Percentiles rank a stretch among this genome's conserved stretches.
These are phyloP conservation scores for Aspergillus jensenii DNA, from an alignment of 2,329 filamentous ascomycete species.

Conservation along the genomic window DNA sequence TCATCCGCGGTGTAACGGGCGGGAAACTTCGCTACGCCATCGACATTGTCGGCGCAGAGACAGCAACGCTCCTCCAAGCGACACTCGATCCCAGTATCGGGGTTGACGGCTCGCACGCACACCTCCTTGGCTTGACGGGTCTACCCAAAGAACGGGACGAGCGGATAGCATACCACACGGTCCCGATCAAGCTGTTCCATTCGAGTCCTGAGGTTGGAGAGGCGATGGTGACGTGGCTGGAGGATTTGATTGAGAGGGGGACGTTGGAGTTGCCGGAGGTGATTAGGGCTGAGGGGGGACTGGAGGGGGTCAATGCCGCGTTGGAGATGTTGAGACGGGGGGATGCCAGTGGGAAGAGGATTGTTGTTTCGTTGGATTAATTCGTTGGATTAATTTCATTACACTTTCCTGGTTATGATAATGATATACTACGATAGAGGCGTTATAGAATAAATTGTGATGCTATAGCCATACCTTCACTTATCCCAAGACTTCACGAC, in stretches of 20 bases:
- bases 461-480: not conserved
- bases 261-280: conserved; percentile 62
- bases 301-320: conserved; percentile 66
- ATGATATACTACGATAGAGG: not conserved
- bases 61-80: conserved; percentile 58
- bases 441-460: not conserved
- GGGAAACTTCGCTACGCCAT: conserved; percentile 65
- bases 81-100: conserved; percentile 41
- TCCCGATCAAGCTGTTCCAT: conserved; percentile 77
- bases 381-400: not conserved
- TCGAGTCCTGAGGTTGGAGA: conserved; percentile 64
- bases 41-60: conserved; percentile 67
- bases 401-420: not conserved
- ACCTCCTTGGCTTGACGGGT: conserved; percentile 68
- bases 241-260: conserved; percentile 58
- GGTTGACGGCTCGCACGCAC: conserved; percentile 37
- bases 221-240: conserved; percentile 65
- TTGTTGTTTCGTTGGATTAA: conserved; percentile 55
- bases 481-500: too few relatives aligned
- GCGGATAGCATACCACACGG: conserved; percentile 57
- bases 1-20: conserved; percentile 61
- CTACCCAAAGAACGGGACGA: conserved; percentile 58
- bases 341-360: conserved; percentile 65
- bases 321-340: conserved; percentile 66
- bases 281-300: conserved; percentile 62